Evolutionary conservation across 1,284 basidiomycete genomes (phyloP), one percentile per base, ranked within the genome.

Genomic region (Cryptococcus sp.): DNA sequence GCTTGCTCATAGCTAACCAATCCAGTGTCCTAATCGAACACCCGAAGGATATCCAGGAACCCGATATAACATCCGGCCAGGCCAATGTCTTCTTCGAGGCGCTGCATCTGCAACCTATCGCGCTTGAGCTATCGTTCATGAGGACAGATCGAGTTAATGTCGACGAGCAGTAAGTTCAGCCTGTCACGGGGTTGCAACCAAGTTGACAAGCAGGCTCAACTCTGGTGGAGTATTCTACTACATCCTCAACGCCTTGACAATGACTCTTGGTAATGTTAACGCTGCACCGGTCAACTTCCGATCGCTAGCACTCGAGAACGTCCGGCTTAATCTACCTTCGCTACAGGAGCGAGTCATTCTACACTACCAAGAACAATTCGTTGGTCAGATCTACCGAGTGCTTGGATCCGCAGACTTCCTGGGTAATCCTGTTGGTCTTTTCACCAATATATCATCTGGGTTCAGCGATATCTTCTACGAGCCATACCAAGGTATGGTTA

Each of bases 401-500:
- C 80, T 99, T 7, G 96, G 96, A 24, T 94, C 91, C 3, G 93
- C 94, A 0, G 94, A 98, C 75, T 97, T 98, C 77, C 65, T 83
- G 36, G 80, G 79, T 28, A 78, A 78, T 59, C 94, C 94, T 4
- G 91, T 98, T 25, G 94, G 94, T 13, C 80, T 99, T 48, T 98
- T 99, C 80, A 97, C 90, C 57, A 98, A 98, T 67, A 93, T 99
- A 68, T 94, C 91, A 68, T 97, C 92, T 22, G 96, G 96, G n/a
- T 91, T 98, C 7, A 88, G 89, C 45, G 96, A 98, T 73, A 93
- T 98, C 62, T 98, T 98, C 79, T 98, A 98, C 67, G 96, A 98
- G 75, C 96, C 96, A 9, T 98, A 94, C 79, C 88, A 96, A 57
- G 94, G 94, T 34, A 88, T 94, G 32, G 88, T 99, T 51, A 91